Base-by-base conservation (phyloP, 495 filamentous ascomycete genomes). In the Hypoxylon cercidicola region DNA sequence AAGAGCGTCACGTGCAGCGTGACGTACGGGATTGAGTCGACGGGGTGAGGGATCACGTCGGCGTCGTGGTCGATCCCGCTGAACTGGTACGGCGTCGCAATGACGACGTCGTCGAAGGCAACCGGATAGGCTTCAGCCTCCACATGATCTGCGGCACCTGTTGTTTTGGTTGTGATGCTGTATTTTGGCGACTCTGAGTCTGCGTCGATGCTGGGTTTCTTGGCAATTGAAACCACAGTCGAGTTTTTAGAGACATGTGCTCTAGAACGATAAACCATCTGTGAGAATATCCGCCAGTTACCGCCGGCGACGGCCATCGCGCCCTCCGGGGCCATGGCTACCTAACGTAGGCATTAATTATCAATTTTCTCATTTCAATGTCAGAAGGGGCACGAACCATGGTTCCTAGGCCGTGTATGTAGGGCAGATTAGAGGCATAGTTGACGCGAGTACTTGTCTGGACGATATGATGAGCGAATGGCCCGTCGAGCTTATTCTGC, bases 361-460 rank as follows among this genome's bases (percentile, higher is more conserved):
- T 15, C 11, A 9, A 8, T n/a, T n/a, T 0, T 1, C 1, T 1
- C 4, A 2, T 7, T 8, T n/a, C 11, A 8, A 11, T 13, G 6
- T 25, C 4, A 21, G 1, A 9, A 6, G 0, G 13, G 35, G 0
- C 20, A 71, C 92, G 89, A 13, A 97, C 95, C 89, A 97, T 94
- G 0, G 93, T 87, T 64, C 94, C 92, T 9, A 99, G 74, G 3
- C 92, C 96, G 69, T 99, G 94, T 28, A 98, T 95, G 43, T 88
- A 74, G 2, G 77, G 81, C 6, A 99, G 72, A 60, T 99, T 97
- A 63, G 94, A 91, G 0, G 90, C 95, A 78, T 98, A 98, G 72
- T 99, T 99, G 41, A 98, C 95, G 4, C 95, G 83, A 0, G 95
- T 98, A 64, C 88, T 90, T 1, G 95, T 92, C 77, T 98, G 96